Conservation (phyloP, 768 basidiomycete species). For the Phaffia australis region DNA sequence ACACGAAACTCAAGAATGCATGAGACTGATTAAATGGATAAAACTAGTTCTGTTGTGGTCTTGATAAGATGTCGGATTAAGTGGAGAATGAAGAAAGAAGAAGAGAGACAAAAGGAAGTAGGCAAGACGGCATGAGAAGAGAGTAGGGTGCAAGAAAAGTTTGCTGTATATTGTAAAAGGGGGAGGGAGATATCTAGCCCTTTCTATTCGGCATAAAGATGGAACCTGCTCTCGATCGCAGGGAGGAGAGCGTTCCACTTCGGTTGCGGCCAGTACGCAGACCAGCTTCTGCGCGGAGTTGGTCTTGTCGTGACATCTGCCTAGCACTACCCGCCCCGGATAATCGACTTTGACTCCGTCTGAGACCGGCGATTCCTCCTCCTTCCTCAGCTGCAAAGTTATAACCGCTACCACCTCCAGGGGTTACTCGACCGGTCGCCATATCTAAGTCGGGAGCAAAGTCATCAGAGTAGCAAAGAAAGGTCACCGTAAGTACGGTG, state of each 20-base stretch:
- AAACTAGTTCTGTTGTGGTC: too few species aligned
- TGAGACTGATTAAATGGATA: too few species aligned
- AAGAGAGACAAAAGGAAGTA: too few species aligned
- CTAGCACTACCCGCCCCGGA: background rate
- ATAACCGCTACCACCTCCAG: constrained; percentile 3
- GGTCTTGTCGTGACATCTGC: constrained; percentile 7
- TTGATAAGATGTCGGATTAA: too few species aligned
- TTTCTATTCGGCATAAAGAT: constrained; percentile 17
- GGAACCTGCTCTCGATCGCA: constrained; percentile 21
- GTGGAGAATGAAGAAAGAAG: too few species aligned
- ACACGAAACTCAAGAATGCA: too few species aligned
- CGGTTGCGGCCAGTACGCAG: background rate
- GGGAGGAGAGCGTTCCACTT: constrained; percentile 18
- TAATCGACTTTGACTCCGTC: background rate
- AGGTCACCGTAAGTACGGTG: background rate
- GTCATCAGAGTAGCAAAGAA: background rate
- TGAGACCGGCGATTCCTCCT: constrained; percentile 20
- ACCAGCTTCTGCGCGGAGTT: constrained; percentile 6
- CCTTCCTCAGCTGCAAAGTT: constrained; percentile 24
- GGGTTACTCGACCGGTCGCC: constrained; percentile 10
- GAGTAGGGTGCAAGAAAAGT: background rate
- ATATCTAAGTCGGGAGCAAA: constrained; percentile 5
- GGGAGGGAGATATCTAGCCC: background rate
- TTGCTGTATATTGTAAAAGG: background rate
- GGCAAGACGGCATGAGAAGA: too few species aligned